Evolutionary conservation across 2,329 filamentous ascomycete genomes (phyloP).

Genomic region (Fusarium buxicola): DNA sequence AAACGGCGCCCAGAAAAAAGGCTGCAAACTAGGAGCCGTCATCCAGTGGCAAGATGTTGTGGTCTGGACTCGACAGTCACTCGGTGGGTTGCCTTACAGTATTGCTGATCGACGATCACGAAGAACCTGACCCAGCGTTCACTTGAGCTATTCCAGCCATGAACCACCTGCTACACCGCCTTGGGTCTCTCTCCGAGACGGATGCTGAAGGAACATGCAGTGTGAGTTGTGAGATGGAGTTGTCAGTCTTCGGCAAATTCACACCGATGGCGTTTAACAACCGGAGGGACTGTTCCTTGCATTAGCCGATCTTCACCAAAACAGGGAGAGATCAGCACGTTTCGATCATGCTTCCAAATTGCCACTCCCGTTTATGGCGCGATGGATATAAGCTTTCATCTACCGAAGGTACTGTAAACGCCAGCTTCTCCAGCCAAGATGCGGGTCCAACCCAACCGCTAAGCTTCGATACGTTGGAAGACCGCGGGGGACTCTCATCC

Average conservation of each 20-base stretch:
- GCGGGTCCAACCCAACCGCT: neutral
- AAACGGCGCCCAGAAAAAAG: too few species aligned
- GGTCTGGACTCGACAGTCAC: neutral
- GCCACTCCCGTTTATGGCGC: conserved; percentile 20
- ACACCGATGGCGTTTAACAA: conserved; percentile 13
- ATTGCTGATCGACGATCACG: neutral
- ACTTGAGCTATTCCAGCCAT: neutral
- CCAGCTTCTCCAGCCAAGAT: conserved; percentile 1
- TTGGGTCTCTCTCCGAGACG: too few species aligned
- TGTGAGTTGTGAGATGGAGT: too few species aligned
- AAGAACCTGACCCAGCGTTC: neutral
- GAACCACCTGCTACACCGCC: too few species aligned
- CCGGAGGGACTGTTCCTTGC: conserved; percentile 13
- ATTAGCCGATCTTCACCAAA: neutral
- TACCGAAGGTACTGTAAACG: conserved; percentile 19
- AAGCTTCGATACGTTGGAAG: neutral
- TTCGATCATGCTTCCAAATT: conserved; percentile 7
- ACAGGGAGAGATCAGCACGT: neutral
- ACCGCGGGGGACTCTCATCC: neutral
- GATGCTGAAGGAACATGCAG: too few species aligned
- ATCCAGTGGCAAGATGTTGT: neutral
- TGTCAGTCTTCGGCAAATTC: neutral
- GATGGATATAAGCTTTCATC: conserved; percentile 10
- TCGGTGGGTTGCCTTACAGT: neutral
- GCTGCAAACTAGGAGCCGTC: too few species aligned